Evolutionary conservation across 2,329 filamentous ascomycete species (phyloP), one percentile per base, ranked within the genome.

Genomic region (Anthostomella pinea): DNA sequence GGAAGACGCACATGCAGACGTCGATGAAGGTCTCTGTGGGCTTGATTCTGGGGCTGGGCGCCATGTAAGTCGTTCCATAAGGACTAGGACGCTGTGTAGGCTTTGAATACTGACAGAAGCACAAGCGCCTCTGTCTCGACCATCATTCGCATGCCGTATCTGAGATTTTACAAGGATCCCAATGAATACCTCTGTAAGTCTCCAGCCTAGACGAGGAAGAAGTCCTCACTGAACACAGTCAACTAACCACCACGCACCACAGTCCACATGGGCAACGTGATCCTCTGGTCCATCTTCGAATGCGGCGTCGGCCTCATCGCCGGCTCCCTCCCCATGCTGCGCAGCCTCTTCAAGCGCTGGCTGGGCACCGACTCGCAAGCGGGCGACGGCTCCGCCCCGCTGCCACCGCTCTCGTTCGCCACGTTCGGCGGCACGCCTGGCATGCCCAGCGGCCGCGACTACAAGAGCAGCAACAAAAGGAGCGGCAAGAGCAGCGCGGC

Each of bases 281-380:
- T 37, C 5, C 34, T 37, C 13, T 37, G 34, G 34, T 37, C 34
- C 10, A 24, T 37, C n/a, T 22, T 37, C 18, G 34, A 37, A 15
- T 7, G 34, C 21, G 25, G 34, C 8, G 24, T 37, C 59, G 1
- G 44, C n/a, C n/a, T n/a, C n/a, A n/a, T n/a, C n/a, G n/a, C n/a
- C n/a, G n/a, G n/a, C n/a, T n/a, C n/a, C n/a, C n/a, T n/a, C n/a
- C n/a, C n/a, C n/a, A n/a, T n/a, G n/a, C n/a, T n/a, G n/a, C n/a
- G n/a, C n/a, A n/a, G n/a, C n/a, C n/a, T n/a, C n/a, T n/a, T n/a
- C n/a, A n/a, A n/a, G n/a, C n/a, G n/a, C n/a, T n/a, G n/a, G n/a
- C n/a, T n/a, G n/a, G n/a, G n/a, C n/a, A n/a, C n/a, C n/a, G n/a
- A n/a, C n/a, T n/a, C n/a, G n/a, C n/a, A n/a, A n/a, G n/a, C n/a